These are phyloP conservation scores for Rauvolfia tetraphylla DNA, from an alignment of 257 asterid species.

Conservation along the genomic window DNA sequence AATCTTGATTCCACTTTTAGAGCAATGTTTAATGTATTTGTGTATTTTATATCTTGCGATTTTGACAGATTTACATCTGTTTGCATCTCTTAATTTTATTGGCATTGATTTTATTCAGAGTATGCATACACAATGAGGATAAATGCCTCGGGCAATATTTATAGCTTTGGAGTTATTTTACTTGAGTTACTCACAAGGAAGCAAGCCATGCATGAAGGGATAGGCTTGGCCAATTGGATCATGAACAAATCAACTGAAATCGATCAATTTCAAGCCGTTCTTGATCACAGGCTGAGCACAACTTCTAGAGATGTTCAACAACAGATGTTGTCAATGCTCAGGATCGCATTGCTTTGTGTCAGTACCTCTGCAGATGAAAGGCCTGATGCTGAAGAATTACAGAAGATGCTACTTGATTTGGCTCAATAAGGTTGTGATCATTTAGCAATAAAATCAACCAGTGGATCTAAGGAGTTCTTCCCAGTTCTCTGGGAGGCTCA, in stretches of 20 bases:
- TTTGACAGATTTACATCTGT: too few relatives aligned
- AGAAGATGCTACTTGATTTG: conserved; percentile 6
- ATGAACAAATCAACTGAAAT: background rate
- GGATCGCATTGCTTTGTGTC: conserved; percentile 10
- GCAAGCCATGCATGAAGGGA: conserved; percentile 15
- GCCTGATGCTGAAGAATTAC: conserved; percentile 16
- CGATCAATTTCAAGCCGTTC: conserved; percentile 11
- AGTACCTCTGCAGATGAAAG: conserved; percentile 14
- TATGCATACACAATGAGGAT: conserved; percentile 5
- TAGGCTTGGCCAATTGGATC: background rate
- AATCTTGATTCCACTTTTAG: too few relatives aligned
- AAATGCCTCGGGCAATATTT: conserved; percentile 17
- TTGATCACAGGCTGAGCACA: conserved; percentile 10
- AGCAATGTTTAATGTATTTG: too few relatives aligned
- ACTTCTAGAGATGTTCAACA: conserved; percentile 7
- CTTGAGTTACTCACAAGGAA: conserved; percentile 13
- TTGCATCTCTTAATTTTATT: background rate
- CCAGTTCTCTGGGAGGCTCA: too few relatives aligned
- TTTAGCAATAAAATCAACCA: too few relatives aligned
- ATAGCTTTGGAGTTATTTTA: conserved; percentile 14
- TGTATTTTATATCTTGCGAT: too few relatives aligned
- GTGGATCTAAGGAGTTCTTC: too few relatives aligned
- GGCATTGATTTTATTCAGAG: conserved; percentile 2
- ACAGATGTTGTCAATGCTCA: conserved; percentile 9
- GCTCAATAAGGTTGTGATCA: background rate